These are phyloP conservation scores for Lepiota brunneoincarnata DNA, from an alignment of 768 basidiomycete genomes.

Conservation along the genomic window DNA sequence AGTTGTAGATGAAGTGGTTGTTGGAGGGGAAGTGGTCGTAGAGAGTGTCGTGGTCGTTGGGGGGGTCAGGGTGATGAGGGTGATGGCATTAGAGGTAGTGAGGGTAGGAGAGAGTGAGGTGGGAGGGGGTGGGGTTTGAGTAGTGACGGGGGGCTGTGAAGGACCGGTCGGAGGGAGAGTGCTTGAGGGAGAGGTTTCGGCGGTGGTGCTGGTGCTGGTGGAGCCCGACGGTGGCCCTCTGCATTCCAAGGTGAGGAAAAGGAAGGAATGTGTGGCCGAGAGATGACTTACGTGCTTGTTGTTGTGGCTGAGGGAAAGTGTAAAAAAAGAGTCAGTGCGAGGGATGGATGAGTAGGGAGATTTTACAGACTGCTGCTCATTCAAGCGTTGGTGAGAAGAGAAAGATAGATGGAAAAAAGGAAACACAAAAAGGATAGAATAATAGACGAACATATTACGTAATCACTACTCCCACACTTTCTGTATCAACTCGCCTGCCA, in stretches of 20 bases:
- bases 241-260: background rate
- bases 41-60: conserved; percentile 13
- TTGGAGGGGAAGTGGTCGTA: conserved; percentile 9
- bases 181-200: background rate
- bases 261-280: background rate
- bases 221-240: background rate
- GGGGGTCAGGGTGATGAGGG: conserved; percentile 9
- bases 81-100: conserved; percentile 5
- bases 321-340: too few relatives aligned
- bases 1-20: background rate
- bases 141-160: background rate
- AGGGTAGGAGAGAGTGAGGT: background rate
- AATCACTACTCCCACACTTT: conserved; percentile 1
- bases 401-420: too few relatives aligned
- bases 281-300: too few relatives aligned
- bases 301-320: too few relatives aligned
- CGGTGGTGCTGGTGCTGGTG: background rate
- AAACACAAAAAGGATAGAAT: background rate
- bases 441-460: background rate
- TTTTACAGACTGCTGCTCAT: too few relatives aligned
- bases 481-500: background rate
- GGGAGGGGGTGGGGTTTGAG: background rate
- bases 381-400: too few relatives aligned
- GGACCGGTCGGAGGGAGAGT: background rate
- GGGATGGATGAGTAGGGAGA: too few relatives aligned